Evolutionary conservation across 2,329 filamentous ascomycete genomes (phyloP), one percentile per base, ranked within the genome.

Genomic region (Didymosphaeria variabile): DNA sequence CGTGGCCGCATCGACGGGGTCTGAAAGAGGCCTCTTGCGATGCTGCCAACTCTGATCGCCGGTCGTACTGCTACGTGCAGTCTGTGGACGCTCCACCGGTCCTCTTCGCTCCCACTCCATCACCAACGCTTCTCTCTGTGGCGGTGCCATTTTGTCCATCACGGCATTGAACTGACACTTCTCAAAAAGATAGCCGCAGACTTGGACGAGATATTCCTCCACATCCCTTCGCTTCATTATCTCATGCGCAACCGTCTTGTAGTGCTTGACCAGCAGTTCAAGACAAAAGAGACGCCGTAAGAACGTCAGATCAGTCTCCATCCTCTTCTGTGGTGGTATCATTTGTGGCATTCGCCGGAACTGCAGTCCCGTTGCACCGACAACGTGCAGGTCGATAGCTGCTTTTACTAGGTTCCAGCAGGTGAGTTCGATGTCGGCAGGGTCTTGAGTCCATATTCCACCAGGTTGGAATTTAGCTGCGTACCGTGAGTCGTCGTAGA

Each of bases 351-450:
- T 9, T 1, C 21, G 51, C 10, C 23, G 23, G 19, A 21, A 54
- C 31, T 31, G 51, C n/a, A 54, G 17, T 13, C 51, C 36, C 9
- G n/a, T n/a, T 6, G 51, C 51, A n/a, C 51, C 51, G 26, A 42
- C 36, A 19, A 44, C 23, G 26, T 54, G 51, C 10, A 54, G 34
- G 15, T 8, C 23, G 36, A 54, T 15, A n/a, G 51, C 15, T 1
- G 34, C 21, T 17, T 54, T 5, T 2, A 54, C 51, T 10, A 54
- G 21, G 32, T 44, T 54, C 51, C 51, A 54, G 51, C 51, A 54
- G 15, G 44, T 44, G 17, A 34, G 13, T 42, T 54, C 51, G 13
- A 54, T 44, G 38, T 42, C 51, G 21, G 12, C 12, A 3, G 32
- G 15, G 15, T 54, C 51, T 15, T 42, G 51, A 5, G 23, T 44